A percentile compares a stretch with the other conserved stretches of the same genome.
phyloP scores from a whole-genome alignment of 495 filamentous ascomycete genomes.

The Aspergillus egyptiacus region DNA sequence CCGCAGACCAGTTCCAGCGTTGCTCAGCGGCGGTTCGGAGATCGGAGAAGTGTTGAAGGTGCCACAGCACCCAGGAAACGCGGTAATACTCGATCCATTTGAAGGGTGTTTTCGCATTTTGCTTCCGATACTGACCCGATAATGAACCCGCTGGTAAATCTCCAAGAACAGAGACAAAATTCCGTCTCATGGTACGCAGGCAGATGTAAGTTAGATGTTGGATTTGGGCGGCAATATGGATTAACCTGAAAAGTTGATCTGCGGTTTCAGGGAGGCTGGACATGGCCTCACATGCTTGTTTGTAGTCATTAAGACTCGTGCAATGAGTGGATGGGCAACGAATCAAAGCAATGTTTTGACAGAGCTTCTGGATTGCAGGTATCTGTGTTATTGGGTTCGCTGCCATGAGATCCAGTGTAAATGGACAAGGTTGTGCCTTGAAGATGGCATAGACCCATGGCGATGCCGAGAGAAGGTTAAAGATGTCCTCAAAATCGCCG shows the following conservation, averaged over 20 bases:
- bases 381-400: slow-evolving; percentile 1
- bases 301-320: not conserved
- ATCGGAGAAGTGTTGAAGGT: not conserved
- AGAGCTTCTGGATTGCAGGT: not conserved
- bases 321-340: not conserved
- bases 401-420: not conserved
- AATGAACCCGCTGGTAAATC: not conserved
- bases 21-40: not conserved
- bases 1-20: not conserved
- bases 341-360: not conserved
- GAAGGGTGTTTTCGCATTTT: not conserved
- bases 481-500: not conserved
- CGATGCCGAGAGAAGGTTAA: not conserved
- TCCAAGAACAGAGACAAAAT: not conserved
- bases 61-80: slow-evolving; percentile 8
- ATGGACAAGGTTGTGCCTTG: not conserved
- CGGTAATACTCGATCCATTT: slow-evolving; percentile 9
- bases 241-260: not conserved
- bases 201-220: not conserved
- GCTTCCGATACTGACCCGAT: no score
- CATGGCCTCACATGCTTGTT: not conserved
- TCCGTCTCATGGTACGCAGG: not conserved
- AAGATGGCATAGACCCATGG: slow-evolving; percentile 2
- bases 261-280: not conserved
- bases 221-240: not conserved